These are phyloP conservation scores for Pholiota molesta DNA, from an alignment of 768 basidiomycete species.

Conservation along the genomic window DNA sequence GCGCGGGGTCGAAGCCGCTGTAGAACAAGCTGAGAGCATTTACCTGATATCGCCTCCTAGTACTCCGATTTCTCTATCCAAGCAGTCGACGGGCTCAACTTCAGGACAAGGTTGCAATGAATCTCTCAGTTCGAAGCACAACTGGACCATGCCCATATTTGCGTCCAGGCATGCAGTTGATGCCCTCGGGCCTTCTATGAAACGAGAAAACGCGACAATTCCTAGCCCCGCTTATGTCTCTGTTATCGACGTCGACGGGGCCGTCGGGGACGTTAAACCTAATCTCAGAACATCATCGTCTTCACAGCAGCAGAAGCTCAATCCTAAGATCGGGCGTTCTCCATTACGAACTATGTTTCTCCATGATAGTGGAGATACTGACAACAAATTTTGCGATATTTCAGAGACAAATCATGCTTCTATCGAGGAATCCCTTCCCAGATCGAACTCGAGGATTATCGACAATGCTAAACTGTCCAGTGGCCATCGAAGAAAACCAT, in stretches of 20 bases:
- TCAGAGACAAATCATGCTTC: background rate
- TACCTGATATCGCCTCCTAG: background rate
- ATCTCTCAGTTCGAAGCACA: too few species aligned
- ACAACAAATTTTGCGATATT: background rate
- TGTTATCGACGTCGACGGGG: too few species aligned
- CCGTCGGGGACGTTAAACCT: too few species aligned
- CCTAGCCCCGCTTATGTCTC: too few species aligned
- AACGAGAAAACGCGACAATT: too few species aligned
- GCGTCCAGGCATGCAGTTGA: too few species aligned
- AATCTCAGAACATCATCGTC: too few species aligned
- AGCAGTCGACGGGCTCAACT: background rate
- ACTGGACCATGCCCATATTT: too few species aligned
- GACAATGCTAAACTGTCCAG: background rate
- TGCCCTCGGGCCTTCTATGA: too few species aligned
- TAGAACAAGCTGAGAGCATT: background rate
- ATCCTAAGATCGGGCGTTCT: slow-evolving; percentile 47
- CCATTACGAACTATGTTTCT: slow-evolving; percentile 48
- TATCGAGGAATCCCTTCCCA: background rate
- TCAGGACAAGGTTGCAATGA: background rate
- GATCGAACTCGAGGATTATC: too few species aligned
- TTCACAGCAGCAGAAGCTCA: slow-evolving; percentile 28
- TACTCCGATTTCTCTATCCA: background rate
- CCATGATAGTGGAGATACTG: background rate
- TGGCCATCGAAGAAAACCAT: background rate
- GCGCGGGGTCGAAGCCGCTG: background rate